A percentile compares a stretch with the other conserved stretches of the same genome.
phyloP scores from a whole-genome alignment of 768 basidiomycete genomes.

The Zangia roseola region DNA sequence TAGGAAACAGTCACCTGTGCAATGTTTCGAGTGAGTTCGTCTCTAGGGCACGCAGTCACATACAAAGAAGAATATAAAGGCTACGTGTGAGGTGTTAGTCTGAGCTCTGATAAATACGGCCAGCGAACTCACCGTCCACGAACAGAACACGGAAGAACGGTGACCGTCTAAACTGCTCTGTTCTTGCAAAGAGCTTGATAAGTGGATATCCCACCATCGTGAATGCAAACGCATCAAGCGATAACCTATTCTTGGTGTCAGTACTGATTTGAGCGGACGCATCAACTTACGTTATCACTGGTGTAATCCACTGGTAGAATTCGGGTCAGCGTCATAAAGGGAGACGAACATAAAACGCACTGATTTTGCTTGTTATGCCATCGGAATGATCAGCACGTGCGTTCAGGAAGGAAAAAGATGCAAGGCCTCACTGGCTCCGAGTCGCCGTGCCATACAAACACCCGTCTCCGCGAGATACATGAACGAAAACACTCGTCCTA shows the following conservation, averaged over 20 bases:
- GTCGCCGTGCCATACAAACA: background rate
- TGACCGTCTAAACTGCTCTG: background rate
- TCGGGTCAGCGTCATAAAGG: background rate
- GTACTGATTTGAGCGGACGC: background rate
- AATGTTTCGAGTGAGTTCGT: background rate
- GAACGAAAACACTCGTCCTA: background rate
- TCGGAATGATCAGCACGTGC: background rate
- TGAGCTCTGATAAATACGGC: background rate
- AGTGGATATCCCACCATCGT: conserved; percentile 1
- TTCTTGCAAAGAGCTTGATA: background rate
- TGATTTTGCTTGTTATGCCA: background rate
- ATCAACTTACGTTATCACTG: background rate
- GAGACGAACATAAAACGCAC: background rate
- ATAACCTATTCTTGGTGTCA: background rate
- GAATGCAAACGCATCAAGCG: background rate
- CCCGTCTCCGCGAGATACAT: background rate
- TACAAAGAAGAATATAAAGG: background rate
- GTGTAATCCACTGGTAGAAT: background rate
- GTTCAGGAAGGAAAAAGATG: background rate
- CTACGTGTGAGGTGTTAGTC: background rate
- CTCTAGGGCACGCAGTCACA: background rate
- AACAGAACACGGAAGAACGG: background rate
- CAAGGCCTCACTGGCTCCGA: background rate
- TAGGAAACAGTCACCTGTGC: background rate
- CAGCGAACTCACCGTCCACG: conserved; percentile 10